Evolutionary conservation across 2,329 filamentous ascomycete species (phyloP), one percentile per base, ranked within the genome.

Genomic region (Seiridium cupressi): DNA sequence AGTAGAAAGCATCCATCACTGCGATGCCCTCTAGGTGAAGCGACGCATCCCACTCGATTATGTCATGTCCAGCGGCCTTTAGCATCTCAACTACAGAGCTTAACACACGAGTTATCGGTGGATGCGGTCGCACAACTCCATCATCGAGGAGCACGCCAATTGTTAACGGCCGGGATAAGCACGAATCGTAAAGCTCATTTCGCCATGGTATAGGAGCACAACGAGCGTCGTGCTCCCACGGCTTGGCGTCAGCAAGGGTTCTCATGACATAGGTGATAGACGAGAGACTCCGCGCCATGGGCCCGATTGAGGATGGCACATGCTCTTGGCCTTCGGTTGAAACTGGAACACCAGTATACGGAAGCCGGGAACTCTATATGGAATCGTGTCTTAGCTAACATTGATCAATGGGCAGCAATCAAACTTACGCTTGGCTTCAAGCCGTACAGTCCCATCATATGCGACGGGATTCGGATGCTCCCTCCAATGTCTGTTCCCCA

Each of bases 321-420:
- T 89, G 85, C 59, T 88, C 84, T 65, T 89, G 86, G 2, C 86
- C 85, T 46, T 88, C 84, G 0, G 83, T 87, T 0, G 85, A 87
- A 0, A 88, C 85, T 0, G 83, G 77, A 0, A 86, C 83, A 0
- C 84, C 85, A 10, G 77, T 68, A 55, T 88, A 89, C 0, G 86
- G 84, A 0, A 88, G 68, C 5, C 86, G 78, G 2, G 77, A 76
- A 63, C 81, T 87, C 84, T 87, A 38, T 0, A 4, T 60, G 7
- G 13, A 42, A 13, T 13, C 7, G 13, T 42, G 7, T 13, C 7
- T 42, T 13, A 42, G 38, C 38, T 42, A 42, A 7, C 13, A 4
- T 32, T 53, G n/a, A 10, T 13, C 10, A 10, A 9, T 31, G 32
- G 44, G 78, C 62, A 78, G 79, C 61, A 74, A 79, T 3, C 73